Percentiles rank a stretch among this genome's conserved stretches.
Conservation (phyloP, 176 grass and related monocot genomes). For the Raddia distichophylla region DNA sequence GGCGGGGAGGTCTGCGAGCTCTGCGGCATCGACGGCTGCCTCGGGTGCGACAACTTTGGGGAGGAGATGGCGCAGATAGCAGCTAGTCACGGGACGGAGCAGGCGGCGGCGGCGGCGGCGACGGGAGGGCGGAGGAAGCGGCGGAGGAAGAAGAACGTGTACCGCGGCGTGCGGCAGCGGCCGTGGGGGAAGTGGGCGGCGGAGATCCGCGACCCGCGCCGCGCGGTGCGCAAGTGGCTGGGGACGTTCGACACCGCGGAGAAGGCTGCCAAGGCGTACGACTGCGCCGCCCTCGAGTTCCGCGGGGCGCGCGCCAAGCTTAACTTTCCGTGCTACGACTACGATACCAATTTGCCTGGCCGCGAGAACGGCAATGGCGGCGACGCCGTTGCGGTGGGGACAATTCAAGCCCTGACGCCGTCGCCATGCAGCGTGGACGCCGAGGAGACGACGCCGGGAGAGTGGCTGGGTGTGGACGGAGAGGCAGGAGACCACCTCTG, state of each 20-base stretch:
- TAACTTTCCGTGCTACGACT: constrained; percentile 63
- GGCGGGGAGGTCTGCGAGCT: constrained; percentile 32
- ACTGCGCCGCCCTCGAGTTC: constrained; percentile 83
- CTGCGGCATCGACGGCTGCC: constrained; percentile 71
- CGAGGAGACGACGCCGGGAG: neutral
- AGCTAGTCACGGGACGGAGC: neutral
- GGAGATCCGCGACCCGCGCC: constrained; percentile 83
- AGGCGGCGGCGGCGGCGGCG: neutral
- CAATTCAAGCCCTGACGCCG: neutral
- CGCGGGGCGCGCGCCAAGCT: constrained; percentile 74
- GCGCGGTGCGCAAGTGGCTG: constrained; percentile 74
- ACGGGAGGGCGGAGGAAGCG: neutral
- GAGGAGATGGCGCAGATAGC: neutral
- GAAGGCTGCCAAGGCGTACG: constrained; percentile 78
- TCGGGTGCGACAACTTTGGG: constrained; percentile 68
- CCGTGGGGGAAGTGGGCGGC: constrained; percentile 96
- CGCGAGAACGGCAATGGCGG: neutral
- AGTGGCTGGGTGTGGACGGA: constrained; percentile 29
- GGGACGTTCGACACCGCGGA: constrained; percentile 85
- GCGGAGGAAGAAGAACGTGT: constrained; percentile 62
- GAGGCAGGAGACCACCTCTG: constrained; percentile 44
- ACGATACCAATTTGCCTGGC: neutral
- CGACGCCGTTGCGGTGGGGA: neutral
- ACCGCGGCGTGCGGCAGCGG: constrained; percentile 87
- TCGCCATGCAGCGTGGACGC: constrained; percentile 23